Evolutionary conservation across 768 basidiomycete species (phyloP).

Genomic region (Lentinula raphanica): DNA sequence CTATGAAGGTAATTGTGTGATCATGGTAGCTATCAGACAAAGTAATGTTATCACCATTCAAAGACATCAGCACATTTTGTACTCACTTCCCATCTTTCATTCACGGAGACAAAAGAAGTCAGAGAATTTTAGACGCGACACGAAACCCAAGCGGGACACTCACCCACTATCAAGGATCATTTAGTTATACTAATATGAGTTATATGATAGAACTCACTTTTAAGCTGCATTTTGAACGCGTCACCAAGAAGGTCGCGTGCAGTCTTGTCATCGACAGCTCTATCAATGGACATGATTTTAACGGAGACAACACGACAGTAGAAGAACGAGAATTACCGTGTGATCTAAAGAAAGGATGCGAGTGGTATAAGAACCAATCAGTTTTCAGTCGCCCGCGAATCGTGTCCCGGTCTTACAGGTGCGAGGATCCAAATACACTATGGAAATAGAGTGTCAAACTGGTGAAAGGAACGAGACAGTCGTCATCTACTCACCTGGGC

Average conservation of each 20-base stretch:
- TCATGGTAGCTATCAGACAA: slow-evolving; percentile 42
- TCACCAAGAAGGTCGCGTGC: slow-evolving; percentile 62
- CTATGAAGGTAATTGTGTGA: slow-evolving; percentile 57
- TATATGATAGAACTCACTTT: slow-evolving; percentile 36
- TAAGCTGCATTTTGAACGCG: slow-evolving; percentile 57
- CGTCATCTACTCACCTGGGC: slow-evolving; percentile 25
- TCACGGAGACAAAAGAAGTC: neutral
- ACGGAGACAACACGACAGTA: neutral
- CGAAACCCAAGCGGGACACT: slow-evolving; percentile 12
- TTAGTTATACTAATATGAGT: neutral
- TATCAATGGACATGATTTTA: too few species aligned
- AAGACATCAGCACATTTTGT: neutral
- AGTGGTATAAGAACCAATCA: neutral
- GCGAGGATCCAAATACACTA: slow-evolving; percentile 55
- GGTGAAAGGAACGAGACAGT: too few species aligned
- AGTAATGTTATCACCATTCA: neutral
- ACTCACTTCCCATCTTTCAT: slow-evolving; percentile 53
- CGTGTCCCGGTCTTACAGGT: slow-evolving; percentile 35
- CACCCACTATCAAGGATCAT: slow-evolving; percentile 35
- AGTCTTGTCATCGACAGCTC: slow-evolving; percentile 62
- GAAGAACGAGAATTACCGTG: neutral
- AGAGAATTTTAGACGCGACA: neutral
- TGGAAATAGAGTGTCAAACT: too few species aligned
- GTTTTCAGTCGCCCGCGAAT: neutral
- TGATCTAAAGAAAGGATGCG: slow-evolving; percentile 10